Conservation (phyloP, 1,284 basidiomycete species). For the Polyporus tsugae region DNA sequence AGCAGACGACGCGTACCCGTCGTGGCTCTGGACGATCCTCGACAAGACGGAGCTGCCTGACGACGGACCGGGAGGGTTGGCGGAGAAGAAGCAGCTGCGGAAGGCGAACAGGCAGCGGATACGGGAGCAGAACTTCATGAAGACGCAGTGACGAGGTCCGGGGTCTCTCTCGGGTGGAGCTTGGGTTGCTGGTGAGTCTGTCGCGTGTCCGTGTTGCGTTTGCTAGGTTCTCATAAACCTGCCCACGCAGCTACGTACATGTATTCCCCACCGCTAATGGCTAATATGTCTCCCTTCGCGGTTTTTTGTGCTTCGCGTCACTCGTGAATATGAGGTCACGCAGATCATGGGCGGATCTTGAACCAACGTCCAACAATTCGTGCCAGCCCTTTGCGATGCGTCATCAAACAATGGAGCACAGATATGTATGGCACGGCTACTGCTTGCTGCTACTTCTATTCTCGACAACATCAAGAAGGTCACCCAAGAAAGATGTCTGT, state of each 20-base stretch:
- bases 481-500: neutral
- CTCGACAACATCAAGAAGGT: neutral
- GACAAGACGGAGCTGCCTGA: conserved; percentile 64
- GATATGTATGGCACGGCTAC: neutral
- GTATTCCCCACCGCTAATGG: conserved; percentile 23
- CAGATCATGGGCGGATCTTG: neutral
- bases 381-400: neutral
- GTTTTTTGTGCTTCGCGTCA: neutral
- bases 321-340: neutral
- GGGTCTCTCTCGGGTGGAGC: conserved; percentile 11
- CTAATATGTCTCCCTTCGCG: conserved; percentile 9
- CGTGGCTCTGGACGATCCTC: conserved; percentile 89
- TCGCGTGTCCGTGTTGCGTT: neutral
- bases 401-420: neutral
- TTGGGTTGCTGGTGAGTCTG: conserved; percentile 23
- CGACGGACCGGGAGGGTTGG: conserved; percentile 76
- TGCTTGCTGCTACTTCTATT: neutral
- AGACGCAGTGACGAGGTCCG: conserved; percentile 58
- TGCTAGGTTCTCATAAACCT: neutral
- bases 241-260: conserved; percentile 22
- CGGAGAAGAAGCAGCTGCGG: conserved; percentile 68
- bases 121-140: conserved; percentile 82
- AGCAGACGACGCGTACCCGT: conserved; percentile 87
- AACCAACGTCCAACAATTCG: neutral
- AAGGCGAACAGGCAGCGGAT: conserved; percentile 70